Evolutionary conservation across 352 stramenopile genomes (phyloP), one percentile per base, ranked within the genome.

Genomic region (Phytopythium aichiense): DNA sequence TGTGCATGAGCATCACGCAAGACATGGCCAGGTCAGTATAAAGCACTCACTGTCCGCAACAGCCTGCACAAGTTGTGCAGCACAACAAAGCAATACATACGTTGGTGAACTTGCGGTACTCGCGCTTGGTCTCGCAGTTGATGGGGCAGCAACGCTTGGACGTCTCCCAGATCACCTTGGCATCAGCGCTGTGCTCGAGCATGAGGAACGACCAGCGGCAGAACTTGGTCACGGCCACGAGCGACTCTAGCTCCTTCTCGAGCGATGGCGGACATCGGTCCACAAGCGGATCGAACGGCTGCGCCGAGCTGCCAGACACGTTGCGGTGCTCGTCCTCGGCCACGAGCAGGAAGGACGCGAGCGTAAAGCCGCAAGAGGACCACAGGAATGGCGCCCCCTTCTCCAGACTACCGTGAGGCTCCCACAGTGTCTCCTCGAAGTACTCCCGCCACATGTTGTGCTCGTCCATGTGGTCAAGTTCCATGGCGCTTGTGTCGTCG

Each of bases 41-140:
- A 11, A 50, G n/a, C 43, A 18, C 20, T 18, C 37, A 31, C 25
- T 30, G 28, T 31, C 28, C 28, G 28, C 28, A 31, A 31, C 28
- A 31, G 28, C 28, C 7, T 31, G 11, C 37, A 43, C 37, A 7
- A 7, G 37, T 43, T 31, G 28, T 16, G 12, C 12, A 40, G 35
- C 4, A 65, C 7, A 56, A 38, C 25, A 33, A 30, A 40, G 37
- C 20, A 31, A 45, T 16, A 33, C 58, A 30, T 72, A 92, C 81
- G 69, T 92, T 95, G 3, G 87, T 94, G 53, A 92, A 95, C 66
- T 95, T 95, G 37, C 83, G 76, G 51, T 93, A 92, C 60, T 95
- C 87, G 28, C 87, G 81, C 64, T 93, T 94, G 4, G 84, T 92
- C 64, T 95, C 85, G 25, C 67, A 88, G 56, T 94, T 85, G 46